A percentile compares a stretch with the other conserved stretches of the same genome.
These are phyloP conservation scores for Colletotrichum sp. DNA, from an alignment of 2,329 filamentous ascomycete genomes.

Conservation along the genomic window DNA sequence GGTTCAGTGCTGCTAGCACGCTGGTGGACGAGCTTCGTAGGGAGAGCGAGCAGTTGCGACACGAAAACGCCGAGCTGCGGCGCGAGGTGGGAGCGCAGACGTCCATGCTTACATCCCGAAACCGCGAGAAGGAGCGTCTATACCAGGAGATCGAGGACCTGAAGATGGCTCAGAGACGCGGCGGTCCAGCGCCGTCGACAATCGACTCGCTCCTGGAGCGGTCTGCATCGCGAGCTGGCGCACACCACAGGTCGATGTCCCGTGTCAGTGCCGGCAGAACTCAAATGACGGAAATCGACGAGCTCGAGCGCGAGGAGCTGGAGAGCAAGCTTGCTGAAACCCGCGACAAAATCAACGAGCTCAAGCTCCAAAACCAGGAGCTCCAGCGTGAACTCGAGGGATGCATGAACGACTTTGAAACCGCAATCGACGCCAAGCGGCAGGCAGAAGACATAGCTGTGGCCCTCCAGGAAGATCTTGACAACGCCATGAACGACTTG, in stretches of 20 bases:
- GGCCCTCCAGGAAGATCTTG: conserved; percentile 80
- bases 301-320: conserved; percentile 83
- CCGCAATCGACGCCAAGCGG: conserved; percentile 67
- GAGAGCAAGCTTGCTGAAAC: conserved; percentile 84
- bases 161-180: conserved; percentile 83
- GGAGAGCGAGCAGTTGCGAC: conserved; percentile 77
- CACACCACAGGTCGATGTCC: conserved; percentile 74
- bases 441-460: conserved; percentile 63
- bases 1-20: conserved; percentile 65
- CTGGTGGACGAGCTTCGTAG: conserved; percentile 77
- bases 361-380: conserved; percentile 90
- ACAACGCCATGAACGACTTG: conserved; percentile 80
- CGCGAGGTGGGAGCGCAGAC: conserved; percentile 95
- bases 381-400: conserved; percentile 82
- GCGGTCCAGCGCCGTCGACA: conserved; percentile 65
- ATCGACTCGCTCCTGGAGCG: conserved; percentile 92
- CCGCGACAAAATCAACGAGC: conserved; percentile 83
- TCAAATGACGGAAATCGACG: conserved; percentile 64
- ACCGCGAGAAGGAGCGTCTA: conserved; percentile 91
- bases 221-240: conserved; percentile 83
- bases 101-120: conserved; percentile 95
- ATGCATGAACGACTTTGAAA: conserved; percentile 80
- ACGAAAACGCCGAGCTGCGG: conserved; percentile 90
- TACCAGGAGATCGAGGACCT: conserved; percentile 98
- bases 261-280: conserved; percentile 73